Percentiles rank a stretch among this genome's conserved stretches.
Conservation (phyloP, 2,329 filamentous ascomycete genomes). For the Chaetomium globosum region DNA sequence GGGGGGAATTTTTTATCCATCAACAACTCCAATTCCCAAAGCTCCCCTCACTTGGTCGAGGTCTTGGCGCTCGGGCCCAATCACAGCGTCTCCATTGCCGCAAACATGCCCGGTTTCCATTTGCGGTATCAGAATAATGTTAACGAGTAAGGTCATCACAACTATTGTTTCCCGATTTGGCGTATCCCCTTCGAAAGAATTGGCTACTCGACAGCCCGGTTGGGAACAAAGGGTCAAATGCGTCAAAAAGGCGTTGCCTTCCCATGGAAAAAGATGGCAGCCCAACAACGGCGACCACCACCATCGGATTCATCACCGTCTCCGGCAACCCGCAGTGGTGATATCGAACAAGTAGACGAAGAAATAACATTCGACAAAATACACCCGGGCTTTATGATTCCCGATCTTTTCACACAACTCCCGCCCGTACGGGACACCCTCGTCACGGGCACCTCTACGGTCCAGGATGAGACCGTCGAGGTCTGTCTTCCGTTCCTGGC, state of each 20-base stretch:
- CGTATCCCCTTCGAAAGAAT: not conserved
- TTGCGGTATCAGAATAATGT: conserved; percentile 28
- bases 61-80: conserved; percentile 22
- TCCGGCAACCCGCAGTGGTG: conserved; percentile 4
- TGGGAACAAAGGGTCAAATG: conserved; percentile 26
- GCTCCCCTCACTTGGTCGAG: not conserved
- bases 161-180: conserved; percentile 25
- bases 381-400: conserved; percentile 45
- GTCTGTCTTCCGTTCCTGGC: conserved; percentile 70
- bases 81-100: conserved; percentile 10
- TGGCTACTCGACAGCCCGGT: conserved; percentile 3
- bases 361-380: conserved; percentile 33
- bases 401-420: conserved; percentile 58
- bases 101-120: conserved; percentile 27
- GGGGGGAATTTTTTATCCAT: not conserved
- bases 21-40: not conserved
- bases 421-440: conserved; percentile 69
- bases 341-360: conserved; percentile 35
- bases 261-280: conserved; percentile 29
- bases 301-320: conserved; percentile 13
- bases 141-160: conserved; percentile 20
- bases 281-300: conserved; percentile 21
- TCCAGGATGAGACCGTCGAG: conserved; percentile 69
- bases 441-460: conserved; percentile 65
- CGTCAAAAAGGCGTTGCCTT: conserved; percentile 29